Evolutionary conservation across 2,329 filamentous ascomycete genomes (phyloP), one percentile per base, ranked within the genome.

Genomic region (Microcyclosporella mali): DNA sequence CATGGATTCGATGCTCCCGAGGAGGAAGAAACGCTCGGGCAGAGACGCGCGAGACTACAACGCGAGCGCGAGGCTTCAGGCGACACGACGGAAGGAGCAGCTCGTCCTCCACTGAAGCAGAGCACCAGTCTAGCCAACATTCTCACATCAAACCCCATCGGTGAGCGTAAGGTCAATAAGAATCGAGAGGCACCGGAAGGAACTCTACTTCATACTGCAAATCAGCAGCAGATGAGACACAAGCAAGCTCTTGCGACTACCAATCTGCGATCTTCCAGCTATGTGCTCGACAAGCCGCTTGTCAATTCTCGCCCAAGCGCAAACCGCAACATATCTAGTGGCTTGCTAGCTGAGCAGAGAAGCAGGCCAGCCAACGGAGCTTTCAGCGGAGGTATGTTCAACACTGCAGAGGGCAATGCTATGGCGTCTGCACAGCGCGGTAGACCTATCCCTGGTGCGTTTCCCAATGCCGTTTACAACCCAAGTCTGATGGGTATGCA

Each of bases 1-100:
- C 29, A 33, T 30, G 40, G 41, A 27, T 37, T 42, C 10, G 44
- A 40, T 15, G 40, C 30, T 10, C 33, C 44, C 17, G 37, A 38
- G 16, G 61, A 56, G 14, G 83, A 82, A 51, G 86, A 92, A 60
- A 90, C 86, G 0, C 71, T 92, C 0, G 86, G 85, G 8, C 84
- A 90, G 62, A 80, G 86, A 9, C 80, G 85, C 1, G 79, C 79
- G 19, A 77, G 86, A 18, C 70, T 92, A 1, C 84, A 88, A 60
- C 79, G 81, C 18, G 81, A 85, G 63, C 81, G 81, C 6, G 75
- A 78, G 19, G 60, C 56, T 15, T 50, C 52, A 15, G 57, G 48
- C 25, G 49, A 51, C 6, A 33, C 35, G 14, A 35, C 49, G n/a
- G 76, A 77, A 50, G 75, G 78, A 62, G 68, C 66, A 32, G 59